Percentiles rank a stretch among this genome's conserved stretches.
These are phyloP conservation scores for Verticillium nubilum DNA, from an alignment of 2,329 filamentous ascomycete genomes.

Conservation along the genomic window DNA sequence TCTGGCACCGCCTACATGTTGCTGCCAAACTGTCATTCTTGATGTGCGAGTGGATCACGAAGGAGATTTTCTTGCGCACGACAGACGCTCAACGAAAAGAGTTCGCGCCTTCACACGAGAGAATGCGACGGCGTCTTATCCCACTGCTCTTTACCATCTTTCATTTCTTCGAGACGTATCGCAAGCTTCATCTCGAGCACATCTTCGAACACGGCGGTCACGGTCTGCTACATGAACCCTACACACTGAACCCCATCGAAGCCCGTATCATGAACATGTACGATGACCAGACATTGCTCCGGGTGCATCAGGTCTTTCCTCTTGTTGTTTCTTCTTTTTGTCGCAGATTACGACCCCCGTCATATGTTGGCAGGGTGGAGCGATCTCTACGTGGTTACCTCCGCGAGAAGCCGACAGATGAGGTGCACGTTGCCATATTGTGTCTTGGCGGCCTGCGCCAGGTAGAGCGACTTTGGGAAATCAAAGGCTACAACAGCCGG, in stretches of 20 bases:
- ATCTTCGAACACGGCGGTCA: conserved; percentile 45
- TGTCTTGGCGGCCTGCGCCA: conserved; percentile 57
- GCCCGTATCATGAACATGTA: conserved; percentile 58
- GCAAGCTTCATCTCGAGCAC: conserved; percentile 52
- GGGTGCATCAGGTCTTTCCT: conserved; percentile 61
- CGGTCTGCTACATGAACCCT: conserved; percentile 46
- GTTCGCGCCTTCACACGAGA: conserved; percentile 55
- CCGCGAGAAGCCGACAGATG: conserved; percentile 56
- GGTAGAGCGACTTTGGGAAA: conserved; percentile 60
- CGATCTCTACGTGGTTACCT: conserved; percentile 58
- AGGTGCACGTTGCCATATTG: conserved; percentile 56
- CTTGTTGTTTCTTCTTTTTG: conserved; percentile 60
- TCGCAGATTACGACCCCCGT: conserved; percentile 55
- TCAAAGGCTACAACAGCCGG: conserved; percentile 58
- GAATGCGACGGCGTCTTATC: conserved; percentile 60
- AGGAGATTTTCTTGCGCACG: conserved; percentile 57
- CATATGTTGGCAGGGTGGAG: conserved; percentile 59
- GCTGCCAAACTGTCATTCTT: conserved; percentile 56
- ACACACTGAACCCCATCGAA: conserved; percentile 59
- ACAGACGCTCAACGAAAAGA: conserved; percentile 49
- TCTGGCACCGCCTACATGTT: conserved; percentile 62
- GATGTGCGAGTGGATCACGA: conserved; percentile 60
- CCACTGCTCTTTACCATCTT: conserved; percentile 61
- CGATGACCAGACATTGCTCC: conserved; percentile 55
- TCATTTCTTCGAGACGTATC: conserved; percentile 63